A percentile compares a stretch with the other conserved stretches of the same genome.
Conservation (phyloP, 192 early-diverging fungal species). For the Dispira parvispora region DNA sequence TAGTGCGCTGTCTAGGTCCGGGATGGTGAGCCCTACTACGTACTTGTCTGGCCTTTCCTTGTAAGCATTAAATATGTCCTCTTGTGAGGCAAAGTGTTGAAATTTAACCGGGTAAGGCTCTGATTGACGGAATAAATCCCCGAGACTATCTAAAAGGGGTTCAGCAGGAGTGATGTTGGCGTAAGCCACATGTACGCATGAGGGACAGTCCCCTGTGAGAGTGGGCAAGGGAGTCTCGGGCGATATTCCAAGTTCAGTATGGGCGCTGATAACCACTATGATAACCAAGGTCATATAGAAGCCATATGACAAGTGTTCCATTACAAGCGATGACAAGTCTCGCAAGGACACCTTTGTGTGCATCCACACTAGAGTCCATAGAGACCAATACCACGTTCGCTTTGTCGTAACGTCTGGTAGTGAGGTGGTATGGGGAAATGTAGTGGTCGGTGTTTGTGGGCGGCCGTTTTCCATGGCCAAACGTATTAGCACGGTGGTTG, state of each 20-base stretch:
- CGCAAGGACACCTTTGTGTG: not conserved
- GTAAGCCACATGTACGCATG: constrained; percentile 1
- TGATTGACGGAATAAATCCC: constrained; percentile 1
- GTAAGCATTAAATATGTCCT: not conserved
- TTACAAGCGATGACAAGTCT: not conserved
- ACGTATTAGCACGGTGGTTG: too few relatives aligned
- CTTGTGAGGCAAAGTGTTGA: not conserved
- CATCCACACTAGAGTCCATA: not conserved
- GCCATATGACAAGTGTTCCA: not conserved
- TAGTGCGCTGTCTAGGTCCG: not conserved
- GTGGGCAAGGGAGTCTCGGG: not conserved
- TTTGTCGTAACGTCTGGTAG: not conserved
- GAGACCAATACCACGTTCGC: not conserved
- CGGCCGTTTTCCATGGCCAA: too few relatives aligned
- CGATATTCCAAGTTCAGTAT: not conserved
- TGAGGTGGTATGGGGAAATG: too few relatives aligned
- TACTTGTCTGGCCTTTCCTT: not conserved
- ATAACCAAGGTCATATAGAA: not conserved
- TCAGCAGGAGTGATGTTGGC: not conserved
- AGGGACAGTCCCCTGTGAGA: not conserved
- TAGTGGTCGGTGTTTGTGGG: too few relatives aligned
- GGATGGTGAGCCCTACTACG: not conserved
- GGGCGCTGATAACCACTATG: not conserved
- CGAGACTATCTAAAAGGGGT: not conserved
- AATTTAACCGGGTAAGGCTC: not conserved